Base-by-base conservation (phyloP, 768 basidiomycete species). In the Suillus subluteus region DNA sequence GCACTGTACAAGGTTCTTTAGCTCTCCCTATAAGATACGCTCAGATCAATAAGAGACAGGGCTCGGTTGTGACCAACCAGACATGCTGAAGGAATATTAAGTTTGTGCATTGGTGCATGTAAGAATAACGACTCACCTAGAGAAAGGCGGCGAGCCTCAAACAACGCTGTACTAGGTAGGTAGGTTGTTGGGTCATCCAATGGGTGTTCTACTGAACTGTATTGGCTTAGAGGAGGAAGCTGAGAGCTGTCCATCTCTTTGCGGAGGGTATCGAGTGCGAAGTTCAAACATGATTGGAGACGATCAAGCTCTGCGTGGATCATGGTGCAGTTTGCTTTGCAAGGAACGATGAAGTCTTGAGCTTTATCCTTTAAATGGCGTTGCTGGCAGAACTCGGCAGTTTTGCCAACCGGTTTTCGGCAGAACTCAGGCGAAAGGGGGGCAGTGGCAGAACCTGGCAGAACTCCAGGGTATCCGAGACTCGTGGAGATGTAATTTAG, bases 141-240 rank as follows among this genome's bases (percentile, higher is more conserved):
- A 15, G 62, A 44, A 7, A 63, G 32, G 13, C 32, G 32, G 21
- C 46, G 62, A 15, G 46, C 62, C 11, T 63, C 62, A n/a, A 26
- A 63, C 6, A 63, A 35, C 15, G 9, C 32, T 6, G 21, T 9
- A 21, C 32, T 46, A 3, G 43, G 40, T 8, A 63, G 21, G 44
- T n/a, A 35, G 30, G 41, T 63, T n/a, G n/a, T 46, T n/a, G 26
- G 15, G n/a, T 63, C 43, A 32, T 63, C 62, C 35, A 55, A 48
- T 21, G 62, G 62, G 50, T 63, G 48, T 23, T 52, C 62, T 35
- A 23, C 62, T 50, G 40, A 9, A 16, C 21, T 26, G 40, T 26
- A 13, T 46, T 46, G 40, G 13, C 32, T 48, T 2, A 63, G 32
- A 21, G 26, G 43, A 37, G 48, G 46, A 5, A 63, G 32, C 8